Evolutionary conservation across 1,139 yeast genomes (phyloP), one percentile per base, ranked within the genome.

Genomic region (Suhomyces coccinellae): DNA sequence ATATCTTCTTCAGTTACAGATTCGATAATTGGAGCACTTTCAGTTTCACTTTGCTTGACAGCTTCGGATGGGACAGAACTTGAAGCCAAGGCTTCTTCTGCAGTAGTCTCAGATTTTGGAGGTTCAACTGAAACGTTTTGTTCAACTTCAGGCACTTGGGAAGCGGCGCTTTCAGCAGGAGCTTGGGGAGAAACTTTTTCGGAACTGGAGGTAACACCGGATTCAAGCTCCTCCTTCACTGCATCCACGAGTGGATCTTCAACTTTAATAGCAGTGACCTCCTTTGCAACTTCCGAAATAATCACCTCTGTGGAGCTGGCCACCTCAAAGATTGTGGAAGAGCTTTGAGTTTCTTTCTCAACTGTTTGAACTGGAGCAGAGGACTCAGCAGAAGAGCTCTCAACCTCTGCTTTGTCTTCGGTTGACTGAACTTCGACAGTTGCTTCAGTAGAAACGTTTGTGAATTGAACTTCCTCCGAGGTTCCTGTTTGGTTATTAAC

Each of bases 361-460:
- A 11, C 29, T 12, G n/a, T 3, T 11, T 10, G 4, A 12, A 4
- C 29, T 26, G 29, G 29, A 26, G 6, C 11, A 12, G 29, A 26
- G 2, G n/a, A 6, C 29, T 26, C 29, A 26, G 29, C 6, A 2
- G 29, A 11, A 3, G 29, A 10, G 6, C n/a, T 26, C 29, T 41
- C 44, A 8, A n/a, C 29, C 12, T 29, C 40, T 20, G 7, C 24
- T 11, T 39, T 43, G 20, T 43, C 43, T 13, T 36, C 36, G n/a
- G 17, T 20, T 3, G 14, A 32, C 6, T 16, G 36, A 41, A 4
- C n/a, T 28, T 27, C 33, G 20, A 15, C 29, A 14, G 24, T 26
- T 15, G 16, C 8, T 32, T 32, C 24, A 15, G 20, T 6, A 7
- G 24, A 16, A 4, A 16, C 34, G 14, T 13, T 13, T 6, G 33